phyloP scores from a whole-genome alignment of 352 stramenopile genomes.

The Sclerospora graminicola region DNA sequence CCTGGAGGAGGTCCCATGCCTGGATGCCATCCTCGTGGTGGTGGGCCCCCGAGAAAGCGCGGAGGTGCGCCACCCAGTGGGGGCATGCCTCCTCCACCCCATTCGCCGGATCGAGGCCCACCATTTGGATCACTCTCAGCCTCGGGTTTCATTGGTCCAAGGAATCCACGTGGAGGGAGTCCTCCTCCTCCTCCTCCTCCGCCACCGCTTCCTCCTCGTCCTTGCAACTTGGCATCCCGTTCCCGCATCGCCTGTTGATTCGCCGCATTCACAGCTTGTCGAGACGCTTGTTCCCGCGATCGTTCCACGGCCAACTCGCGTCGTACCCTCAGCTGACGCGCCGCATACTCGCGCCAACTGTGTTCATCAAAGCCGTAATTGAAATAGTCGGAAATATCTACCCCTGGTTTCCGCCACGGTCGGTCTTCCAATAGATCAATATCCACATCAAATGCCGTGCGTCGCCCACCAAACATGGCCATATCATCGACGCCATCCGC shows the following conservation, averaged over 20 bases:
- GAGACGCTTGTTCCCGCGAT: constrained; percentile 68
- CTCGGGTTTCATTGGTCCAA: constrained; percentile 17
- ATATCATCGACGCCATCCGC: constrained; percentile 53
- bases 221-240: constrained; percentile 23
- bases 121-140: constrained; percentile 10
- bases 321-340: constrained; percentile 57
- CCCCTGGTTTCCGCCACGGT: constrained; percentile 84
- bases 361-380: constrained; percentile 91
- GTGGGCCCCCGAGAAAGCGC: constrained; percentile 38
- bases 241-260: constrained; percentile 31
- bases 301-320: constrained; percentile 68
- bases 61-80: constrained; percentile 16
- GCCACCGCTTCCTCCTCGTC: constrained; percentile 10
- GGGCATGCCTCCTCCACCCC: constrained; percentile 15
- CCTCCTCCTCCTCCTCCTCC: constrained; percentile 12
- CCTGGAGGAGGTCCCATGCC: constrained; percentile 53
- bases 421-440: constrained; percentile 88
- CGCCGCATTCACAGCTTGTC: constrained; percentile 50
- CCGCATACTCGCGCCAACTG: constrained; percentile 70
- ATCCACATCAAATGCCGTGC: constrained; percentile 87
- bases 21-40: constrained; percentile 57
- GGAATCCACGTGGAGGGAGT: constrained; percentile 19
- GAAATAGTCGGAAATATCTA: constrained; percentile 91
- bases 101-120: constrained; percentile 8
- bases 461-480: constrained; percentile 63